Conservation (phyloP, 2,329 filamentous ascomycete genomes). For the Byssoonygena ceratinophila region DNA sequence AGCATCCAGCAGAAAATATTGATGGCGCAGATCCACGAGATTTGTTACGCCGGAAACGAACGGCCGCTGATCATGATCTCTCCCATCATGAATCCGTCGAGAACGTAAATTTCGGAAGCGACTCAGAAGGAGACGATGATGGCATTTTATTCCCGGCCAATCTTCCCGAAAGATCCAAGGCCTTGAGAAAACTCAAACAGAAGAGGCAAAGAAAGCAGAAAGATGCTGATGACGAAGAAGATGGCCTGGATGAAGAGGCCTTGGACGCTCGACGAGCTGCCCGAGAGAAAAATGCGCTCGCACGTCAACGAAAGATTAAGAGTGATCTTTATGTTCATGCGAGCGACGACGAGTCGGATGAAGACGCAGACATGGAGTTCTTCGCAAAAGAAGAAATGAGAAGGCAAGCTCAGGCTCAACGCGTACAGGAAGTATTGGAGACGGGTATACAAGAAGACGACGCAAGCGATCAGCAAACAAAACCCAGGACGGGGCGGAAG, state of each 20-base stretch:
- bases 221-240: conserved; percentile 37
- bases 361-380: conserved; percentile 61
- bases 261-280: conserved; percentile 50
- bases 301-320: conserved; percentile 71
- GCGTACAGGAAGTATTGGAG: conserved; percentile 41
- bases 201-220: conserved; percentile 47
- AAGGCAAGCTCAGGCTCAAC: conserved; percentile 46
- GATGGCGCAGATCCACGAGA: conserved; percentile 64
- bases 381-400: conserved; percentile 64
- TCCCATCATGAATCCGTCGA: conserved; percentile 27
- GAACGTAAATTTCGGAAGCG: conserved; percentile 58
- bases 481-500: conserved; percentile 16
- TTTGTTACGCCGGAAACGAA: conserved; percentile 60
- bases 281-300: conserved; percentile 58
- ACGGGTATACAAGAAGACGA: conserved; percentile 27
- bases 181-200: conserved; percentile 49
- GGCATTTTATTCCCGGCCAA: conserved; percentile 57
- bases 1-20: conserved; percentile 66
- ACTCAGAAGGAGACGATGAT: conserved; percentile 53
- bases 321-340: conserved; percentile 69
- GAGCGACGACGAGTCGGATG: conserved; percentile 82
- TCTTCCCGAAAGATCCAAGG: conserved; percentile 40
- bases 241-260: conserved; percentile 54
- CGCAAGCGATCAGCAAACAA: conserved; percentile 8
- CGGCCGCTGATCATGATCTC: conserved; percentile 33